A percentile compares a stretch with the other conserved stretches of the same genome.
Evolutionary conservation across 2,329 filamentous ascomycete genomes (phyloP).

Genomic region (Thelonectria discophora): DNA sequence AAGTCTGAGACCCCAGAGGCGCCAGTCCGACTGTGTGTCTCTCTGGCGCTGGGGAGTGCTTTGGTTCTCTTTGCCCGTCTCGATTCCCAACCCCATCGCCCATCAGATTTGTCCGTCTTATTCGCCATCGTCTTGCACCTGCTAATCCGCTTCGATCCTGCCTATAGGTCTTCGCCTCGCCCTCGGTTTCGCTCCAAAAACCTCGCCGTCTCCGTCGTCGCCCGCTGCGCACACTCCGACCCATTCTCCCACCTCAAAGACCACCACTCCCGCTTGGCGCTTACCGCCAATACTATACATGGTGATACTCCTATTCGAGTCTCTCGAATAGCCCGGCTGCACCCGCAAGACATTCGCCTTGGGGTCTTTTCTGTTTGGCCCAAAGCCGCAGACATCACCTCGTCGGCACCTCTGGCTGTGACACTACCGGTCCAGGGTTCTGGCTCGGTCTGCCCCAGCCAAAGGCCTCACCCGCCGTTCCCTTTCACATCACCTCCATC

Average conservation of each 20-base stretch:
- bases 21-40: too few relatives aligned
- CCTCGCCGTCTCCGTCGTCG: constrained; percentile 37
- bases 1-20: constrained; percentile 36
- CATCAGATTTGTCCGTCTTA: constrained; percentile 3
- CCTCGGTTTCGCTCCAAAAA: constrained; percentile 34
- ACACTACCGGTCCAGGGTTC: constrained; percentile 41
- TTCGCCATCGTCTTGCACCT: constrained; percentile 23
- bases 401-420: constrained; percentile 38
- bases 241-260: constrained; percentile 36
- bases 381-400: constrained; percentile 37
- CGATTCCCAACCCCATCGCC: constrained; percentile 23
- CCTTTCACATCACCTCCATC: constrained; percentile 35
- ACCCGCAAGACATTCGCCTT: constrained; percentile 27
- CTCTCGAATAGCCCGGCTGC: constrained; percentile 33
- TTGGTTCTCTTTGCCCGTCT: constrained; percentile 26
- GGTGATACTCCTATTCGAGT: constrained; percentile 41
- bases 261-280: constrained; percentile 44
- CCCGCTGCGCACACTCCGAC: constrained; percentile 41
- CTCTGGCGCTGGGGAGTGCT: too few relatives aligned
- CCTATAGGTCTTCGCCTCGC: constrained; percentile 19
- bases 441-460: constrained; percentile 41
- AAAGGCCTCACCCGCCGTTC: constrained; percentile 47
- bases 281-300: constrained; percentile 47
- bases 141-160: constrained; percentile 34
- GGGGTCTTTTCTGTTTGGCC: constrained; percentile 35